phyloP scores from a whole-genome alignment of 345 rosid species.

The Psidium guajava region DNA sequence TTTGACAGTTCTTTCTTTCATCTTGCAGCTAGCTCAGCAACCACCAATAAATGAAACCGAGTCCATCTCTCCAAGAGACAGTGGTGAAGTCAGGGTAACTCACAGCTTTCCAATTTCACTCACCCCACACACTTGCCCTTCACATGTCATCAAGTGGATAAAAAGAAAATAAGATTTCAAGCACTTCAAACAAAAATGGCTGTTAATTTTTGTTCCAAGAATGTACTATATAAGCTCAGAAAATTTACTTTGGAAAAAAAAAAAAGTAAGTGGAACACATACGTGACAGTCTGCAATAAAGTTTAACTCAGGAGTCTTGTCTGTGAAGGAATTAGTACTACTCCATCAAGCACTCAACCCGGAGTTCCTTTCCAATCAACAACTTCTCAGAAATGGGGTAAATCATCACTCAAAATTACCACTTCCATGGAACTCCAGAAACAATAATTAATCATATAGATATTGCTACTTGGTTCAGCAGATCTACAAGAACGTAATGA shows the following conservation, averaged over 20 bases:
- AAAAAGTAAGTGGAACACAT: not conserved
- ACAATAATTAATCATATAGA: not conserved
- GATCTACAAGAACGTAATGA: slow-evolving; percentile 63
- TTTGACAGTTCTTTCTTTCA: not conserved
- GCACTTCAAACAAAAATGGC: not conserved
- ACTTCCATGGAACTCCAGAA: not conserved
- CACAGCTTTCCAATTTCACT: not conserved
- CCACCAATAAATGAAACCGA: slow-evolving; percentile 27
- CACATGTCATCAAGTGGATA: not conserved
- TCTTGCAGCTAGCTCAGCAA: slow-evolving; percentile 24
- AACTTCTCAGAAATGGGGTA: slow-evolving; percentile 51
- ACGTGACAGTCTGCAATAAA: not conserved
- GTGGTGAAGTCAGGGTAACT: slow-evolving; percentile 70
- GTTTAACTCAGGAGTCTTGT: not conserved
- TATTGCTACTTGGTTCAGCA: slow-evolving; percentile 9
- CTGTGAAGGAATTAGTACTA: slow-evolving; percentile 38
- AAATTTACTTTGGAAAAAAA: not conserved
- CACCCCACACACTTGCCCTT: not conserved
- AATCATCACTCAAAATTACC: not conserved
- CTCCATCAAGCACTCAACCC: slow-evolving; percentile 60
- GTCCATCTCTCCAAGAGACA: slow-evolving; percentile 65
- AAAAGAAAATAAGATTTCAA: not conserved
- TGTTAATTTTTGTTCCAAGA: not conserved
- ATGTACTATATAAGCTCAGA: not conserved
- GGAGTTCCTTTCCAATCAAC: slow-evolving; percentile 45